phyloP scores from a whole-genome alignment of 164 flowering plant species.

The Dillenia suffruticosa region DNA sequence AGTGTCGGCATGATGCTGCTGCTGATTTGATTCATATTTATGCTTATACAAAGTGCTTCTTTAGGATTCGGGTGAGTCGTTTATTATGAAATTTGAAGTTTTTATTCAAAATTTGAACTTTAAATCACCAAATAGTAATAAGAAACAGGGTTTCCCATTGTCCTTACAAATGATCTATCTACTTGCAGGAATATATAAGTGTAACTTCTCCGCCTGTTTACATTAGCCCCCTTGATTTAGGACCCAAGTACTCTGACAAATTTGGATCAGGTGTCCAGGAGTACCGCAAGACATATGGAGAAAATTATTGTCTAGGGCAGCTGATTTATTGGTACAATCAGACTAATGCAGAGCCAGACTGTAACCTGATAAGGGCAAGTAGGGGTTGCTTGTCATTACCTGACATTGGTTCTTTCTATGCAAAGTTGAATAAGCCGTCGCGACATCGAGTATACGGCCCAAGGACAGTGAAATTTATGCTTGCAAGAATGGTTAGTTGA shows the following conservation, averaged over 20 bases:
- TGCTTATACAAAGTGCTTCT: conserved; percentile 82
- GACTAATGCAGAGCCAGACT: conserved; percentile 76
- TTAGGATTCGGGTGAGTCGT: conserved; percentile 65
- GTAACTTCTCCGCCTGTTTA: conserved; percentile 90
- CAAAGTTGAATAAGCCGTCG: conserved; percentile 69
- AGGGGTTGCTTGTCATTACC: conserved; percentile 92
- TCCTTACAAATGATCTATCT: conserved; percentile 5
- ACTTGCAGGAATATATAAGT: conserved; percentile 68
- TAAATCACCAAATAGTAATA: background rate
- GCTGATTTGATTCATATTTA: conserved; percentile 95
- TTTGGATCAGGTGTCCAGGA: conserved; percentile 67
- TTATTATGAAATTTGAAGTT: too few species aligned
- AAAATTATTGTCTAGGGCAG: conserved; percentile 94
- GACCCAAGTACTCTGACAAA: conserved; percentile 77
- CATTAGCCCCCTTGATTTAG: conserved; percentile 91
- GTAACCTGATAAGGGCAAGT: conserved; percentile 54
- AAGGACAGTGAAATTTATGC: conserved; percentile 65
- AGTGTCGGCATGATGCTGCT: conserved; percentile 96
- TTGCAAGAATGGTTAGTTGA: conserved; percentile 73
- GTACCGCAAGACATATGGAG: conserved; percentile 87
- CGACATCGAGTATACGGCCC: conserved; percentile 78
- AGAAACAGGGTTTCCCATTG: conserved; percentile 1
- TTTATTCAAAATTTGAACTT: too few species aligned
- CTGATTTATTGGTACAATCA: conserved; percentile 91
- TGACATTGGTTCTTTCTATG: conserved; percentile 78